Conservation (phyloP, 2,329 filamentous ascomycete genomes). For the Clarireedia homoeocarpa region DNA sequence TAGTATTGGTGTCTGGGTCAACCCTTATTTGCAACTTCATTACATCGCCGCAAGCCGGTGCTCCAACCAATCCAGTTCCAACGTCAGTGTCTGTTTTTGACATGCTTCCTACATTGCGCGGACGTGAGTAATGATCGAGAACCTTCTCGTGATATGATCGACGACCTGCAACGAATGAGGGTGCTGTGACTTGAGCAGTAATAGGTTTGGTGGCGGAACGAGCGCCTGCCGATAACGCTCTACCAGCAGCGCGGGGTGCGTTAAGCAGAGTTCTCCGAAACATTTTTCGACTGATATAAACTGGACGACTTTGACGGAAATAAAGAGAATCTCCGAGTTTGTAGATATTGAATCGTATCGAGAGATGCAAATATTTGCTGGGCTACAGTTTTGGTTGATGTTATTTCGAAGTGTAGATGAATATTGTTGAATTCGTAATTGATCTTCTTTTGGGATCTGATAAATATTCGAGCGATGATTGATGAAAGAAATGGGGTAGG, state of each 20-base stretch:
- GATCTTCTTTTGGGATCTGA: background rate
- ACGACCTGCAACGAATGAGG: slow-evolving; percentile 20
- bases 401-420: background rate
- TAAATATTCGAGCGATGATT: background rate
- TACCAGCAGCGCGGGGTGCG: slow-evolving; percentile 24
- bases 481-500: background rate
- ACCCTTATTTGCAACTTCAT: slow-evolving; percentile 94
- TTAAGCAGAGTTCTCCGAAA: slow-evolving; percentile 25
- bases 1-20: slow-evolving; percentile 78
- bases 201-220: slow-evolving; percentile 20
- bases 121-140: slow-evolving; percentile 75
- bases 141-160: slow-evolving; percentile 36
- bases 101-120: slow-evolving; percentile 73
- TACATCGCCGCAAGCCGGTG: slow-evolving; percentile 86
- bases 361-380: background rate
- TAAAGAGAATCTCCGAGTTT: background rate
- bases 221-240: slow-evolving; percentile 23
- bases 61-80: slow-evolving; percentile 83
- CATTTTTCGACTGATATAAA: slow-evolving; percentile 16
- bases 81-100: slow-evolving; percentile 74
- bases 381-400: background rate
- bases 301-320: slow-evolving; percentile 1
- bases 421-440: background rate
- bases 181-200: slow-evolving; percentile 18
- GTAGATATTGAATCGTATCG: background rate